Base-by-base conservation (phyloP, 179 eudicot species). In the Corrigiola litoralis region DNA sequence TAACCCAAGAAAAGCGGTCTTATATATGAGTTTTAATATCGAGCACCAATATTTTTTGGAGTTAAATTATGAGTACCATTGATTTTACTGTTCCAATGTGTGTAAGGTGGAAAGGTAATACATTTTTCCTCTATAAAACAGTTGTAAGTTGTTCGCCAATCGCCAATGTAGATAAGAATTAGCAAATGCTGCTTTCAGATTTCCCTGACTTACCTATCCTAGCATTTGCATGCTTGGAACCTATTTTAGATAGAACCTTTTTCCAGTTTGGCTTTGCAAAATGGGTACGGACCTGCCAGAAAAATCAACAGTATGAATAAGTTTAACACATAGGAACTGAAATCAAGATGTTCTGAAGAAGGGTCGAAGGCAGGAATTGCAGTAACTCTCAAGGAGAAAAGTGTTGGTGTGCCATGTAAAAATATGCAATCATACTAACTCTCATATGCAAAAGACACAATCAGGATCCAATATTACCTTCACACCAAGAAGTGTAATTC, bases 201-300 rank as follows among this genome's bases (percentile, higher is more conserved):
- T 45, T 20, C 17, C 50, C 7, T 16, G 38, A 66, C 84, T 80
- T 63, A 94, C 99, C 99, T 83, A 94, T 86, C 66, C 88, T 86
- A 31, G 96, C 89, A 65, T 91, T 88, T 25, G 94, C 82, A 67
- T 94, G 99, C 70, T 90, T 94, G 44, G 97, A 78, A 47, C 88
- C 85, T 42, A 81, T 61, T 72, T 78, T 94, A 13, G 99, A 83
- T 38, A 90, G 67, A 24, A 90, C 99, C 76, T 90, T 94, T 79
- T 86, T 90, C 99, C 99, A 94, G 65, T 94, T 90, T 55, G 99
- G 99, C 77, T 78, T 90, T 7, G 97, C 99, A 67, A 94, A 94
- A 83, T 94, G 99, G 4, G 99, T 90, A 52, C 97, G 80, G 34
- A 94, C 99, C 99, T 94, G 81, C 36, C 34, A 40, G 44, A 21